These are phyloP conservation scores for Suillus weaverae DNA, from an alignment of 768 basidiomycete species.

Conservation along the genomic window DNA sequence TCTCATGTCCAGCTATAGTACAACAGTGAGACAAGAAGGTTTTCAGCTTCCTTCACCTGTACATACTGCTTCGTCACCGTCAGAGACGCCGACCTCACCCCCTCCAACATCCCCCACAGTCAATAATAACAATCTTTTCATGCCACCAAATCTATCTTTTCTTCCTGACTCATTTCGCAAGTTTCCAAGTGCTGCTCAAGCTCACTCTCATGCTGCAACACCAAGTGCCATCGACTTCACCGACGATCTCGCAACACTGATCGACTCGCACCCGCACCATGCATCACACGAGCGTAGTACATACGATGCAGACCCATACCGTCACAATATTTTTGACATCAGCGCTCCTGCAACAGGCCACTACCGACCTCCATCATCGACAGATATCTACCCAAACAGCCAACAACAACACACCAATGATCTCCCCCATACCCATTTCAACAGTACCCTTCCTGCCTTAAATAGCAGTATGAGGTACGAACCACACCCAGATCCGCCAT, in stretches of 20 bases:
- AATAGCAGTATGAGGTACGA: conserved; percentile 54
- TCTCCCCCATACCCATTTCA: conserved; percentile 41
- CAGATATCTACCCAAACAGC: conserved; percentile 25
- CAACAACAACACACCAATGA: conserved; percentile 21
- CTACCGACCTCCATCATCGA: conserved; percentile 20
- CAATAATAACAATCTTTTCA: conserved; percentile 40
- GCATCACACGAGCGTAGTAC: conserved; percentile 44
- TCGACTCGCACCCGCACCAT: conserved; percentile 37
- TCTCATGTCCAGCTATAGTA: conserved; percentile 28
- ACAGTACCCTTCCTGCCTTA: conserved; percentile 50
- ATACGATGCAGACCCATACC: conserved; percentile 44
- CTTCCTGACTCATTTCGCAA: conserved; percentile 58
- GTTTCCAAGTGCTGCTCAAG: conserved; percentile 35
- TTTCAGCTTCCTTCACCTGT: conserved; percentile 62
- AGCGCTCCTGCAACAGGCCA: conserved; percentile 42
- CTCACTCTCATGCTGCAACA: conserved; percentile 14
- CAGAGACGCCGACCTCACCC: conserved; percentile 25
- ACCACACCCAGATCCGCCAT: conserved; percentile 38
- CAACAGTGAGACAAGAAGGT: conserved; percentile 64
- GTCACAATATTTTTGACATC: conserved; percentile 66
- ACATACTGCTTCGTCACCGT: conserved; percentile 22
- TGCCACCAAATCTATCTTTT: conserved; percentile 45
- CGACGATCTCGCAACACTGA: conserved; percentile 68
- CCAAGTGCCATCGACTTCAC: conserved; percentile 50
- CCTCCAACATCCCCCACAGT: conserved; percentile 28